Conservation (phyloP, 768 basidiomycete species). For the Rhizopogon vulgaris region DNA sequence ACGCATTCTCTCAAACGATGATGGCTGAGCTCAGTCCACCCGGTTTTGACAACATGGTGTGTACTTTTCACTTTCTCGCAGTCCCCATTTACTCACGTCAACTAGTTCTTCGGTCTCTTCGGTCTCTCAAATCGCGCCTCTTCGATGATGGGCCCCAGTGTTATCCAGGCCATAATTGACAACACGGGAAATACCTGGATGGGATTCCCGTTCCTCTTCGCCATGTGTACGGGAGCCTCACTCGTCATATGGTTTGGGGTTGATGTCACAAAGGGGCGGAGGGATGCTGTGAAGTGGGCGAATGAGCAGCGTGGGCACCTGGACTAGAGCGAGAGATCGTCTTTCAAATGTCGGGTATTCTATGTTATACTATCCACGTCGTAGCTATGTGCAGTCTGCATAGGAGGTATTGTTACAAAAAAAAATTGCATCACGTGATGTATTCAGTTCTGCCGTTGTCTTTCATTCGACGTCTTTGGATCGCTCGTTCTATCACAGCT, state of each 20-base stretch:
- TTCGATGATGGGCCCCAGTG: conserved; percentile 63
- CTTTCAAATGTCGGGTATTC: neutral
- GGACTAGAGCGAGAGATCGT: neutral
- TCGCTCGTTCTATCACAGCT: too few relatives aligned
- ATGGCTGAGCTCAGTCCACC: conserved; percentile 87
- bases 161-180: conserved; percentile 79
- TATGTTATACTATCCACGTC: neutral
- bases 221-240: conserved; percentile 58
- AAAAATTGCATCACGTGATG: neutral
- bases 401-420: too few relatives aligned
- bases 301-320: conserved; percentile 15
- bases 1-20: conserved; percentile 81
- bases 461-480: neutral
- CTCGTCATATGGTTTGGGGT: conserved; percentile 75
- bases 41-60: conserved; percentile 78
- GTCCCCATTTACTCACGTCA: neutral
- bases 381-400: neutral
- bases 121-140: conserved; percentile 79
- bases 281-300: conserved; percentile 58
- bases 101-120: conserved; percentile 80
- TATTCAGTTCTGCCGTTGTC: neutral
- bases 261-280: conserved; percentile 55
- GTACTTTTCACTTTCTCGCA: neutral
- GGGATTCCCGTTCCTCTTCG: conserved; percentile 82
- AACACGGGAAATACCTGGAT: conserved; percentile 68